Evolutionary conservation across 1,139 yeast genomes (phyloP).

Genomic region (Candida sojae): DNA sequence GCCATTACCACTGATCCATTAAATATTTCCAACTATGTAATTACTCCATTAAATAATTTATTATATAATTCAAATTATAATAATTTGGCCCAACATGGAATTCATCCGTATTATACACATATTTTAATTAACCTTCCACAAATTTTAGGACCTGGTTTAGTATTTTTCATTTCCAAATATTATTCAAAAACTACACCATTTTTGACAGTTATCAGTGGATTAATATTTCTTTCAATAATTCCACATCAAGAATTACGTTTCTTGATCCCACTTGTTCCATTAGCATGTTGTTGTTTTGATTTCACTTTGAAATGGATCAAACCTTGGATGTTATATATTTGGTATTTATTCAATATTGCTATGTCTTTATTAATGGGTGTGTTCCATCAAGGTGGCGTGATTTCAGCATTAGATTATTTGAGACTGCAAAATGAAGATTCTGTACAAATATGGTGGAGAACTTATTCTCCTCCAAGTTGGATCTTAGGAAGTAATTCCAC

Average conservation of each 20-base stretch:
- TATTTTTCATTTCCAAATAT: slow-evolving; percentile 32
- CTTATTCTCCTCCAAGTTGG: slow-evolving; percentile 94
- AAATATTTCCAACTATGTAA: slow-evolving; percentile 26
- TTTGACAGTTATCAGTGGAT: slow-evolving; percentile 62
- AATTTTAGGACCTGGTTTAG: slow-evolving; percentile 72
- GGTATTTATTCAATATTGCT: slow-evolving; percentile 67
- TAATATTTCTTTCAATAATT: slow-evolving; percentile 60
- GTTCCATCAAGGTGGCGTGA: slow-evolving; percentile 87
- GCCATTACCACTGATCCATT: slow-evolving; percentile 14
- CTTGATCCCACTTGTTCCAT: slow-evolving; percentile 73
- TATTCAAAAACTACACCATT: slow-evolving; percentile 54
- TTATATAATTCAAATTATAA: slow-evolving; percentile 60
- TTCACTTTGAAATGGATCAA: slow-evolving; percentile 22
- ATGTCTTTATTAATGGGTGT: slow-evolving; percentile 73
- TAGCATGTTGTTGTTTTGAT: slow-evolving; percentile 65
- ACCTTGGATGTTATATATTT: slow-evolving; percentile 29
- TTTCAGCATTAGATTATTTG: slow-evolving; percentile 58
- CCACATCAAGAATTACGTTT: slow-evolving; percentile 95
- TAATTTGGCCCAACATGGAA: slow-evolving; percentile 77
- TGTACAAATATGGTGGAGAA: slow-evolving; percentile 84
- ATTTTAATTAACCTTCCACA: slow-evolving; percentile 74
- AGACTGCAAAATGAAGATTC: slow-evolving; percentile 11
- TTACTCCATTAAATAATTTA: slow-evolving; percentile 79
- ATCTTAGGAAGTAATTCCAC: slow-evolving; percentile 48
- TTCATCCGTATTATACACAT: slow-evolving; percentile 81